Conservation (phyloP, 75 land plant genomes). For the Selaginella tamariscina region DNA sequence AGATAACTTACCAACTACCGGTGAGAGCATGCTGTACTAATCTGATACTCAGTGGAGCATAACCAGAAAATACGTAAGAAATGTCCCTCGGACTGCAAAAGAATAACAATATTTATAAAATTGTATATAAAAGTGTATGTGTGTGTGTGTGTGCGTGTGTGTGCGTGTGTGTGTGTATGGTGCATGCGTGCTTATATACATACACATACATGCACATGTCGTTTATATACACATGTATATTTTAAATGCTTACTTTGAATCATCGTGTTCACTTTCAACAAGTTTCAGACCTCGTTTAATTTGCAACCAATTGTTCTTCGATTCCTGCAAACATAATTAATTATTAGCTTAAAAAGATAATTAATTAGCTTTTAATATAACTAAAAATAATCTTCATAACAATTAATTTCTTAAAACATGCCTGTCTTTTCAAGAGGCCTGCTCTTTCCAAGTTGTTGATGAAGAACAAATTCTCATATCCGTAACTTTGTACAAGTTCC, state of each 20-base stretch:
- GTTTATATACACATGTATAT: not conserved
- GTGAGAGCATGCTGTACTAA: constrained; percentile 77
- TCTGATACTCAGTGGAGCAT: constrained; percentile 92
- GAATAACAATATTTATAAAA: not conserved
- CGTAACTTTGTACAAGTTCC: constrained; percentile 91
- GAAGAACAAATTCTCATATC: constrained; percentile 79
- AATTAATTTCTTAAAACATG: constrained; percentile 7
- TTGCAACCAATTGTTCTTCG: constrained; percentile 64
- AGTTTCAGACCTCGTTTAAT: constrained; percentile 55
- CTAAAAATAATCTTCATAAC: too few species aligned
- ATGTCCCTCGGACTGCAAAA: constrained; percentile 76
- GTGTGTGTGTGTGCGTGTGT: constrained; percentile 10
- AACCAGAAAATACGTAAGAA: constrained; percentile 91
- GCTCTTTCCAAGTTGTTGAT: constrained; percentile 80
- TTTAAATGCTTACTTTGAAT: constrained; percentile 50
- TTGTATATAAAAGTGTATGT: not conserved
- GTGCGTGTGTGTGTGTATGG: not conserved
- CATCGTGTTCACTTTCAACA: constrained; percentile 68
- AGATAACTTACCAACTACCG: constrained; percentile 62
- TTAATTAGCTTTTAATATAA: too few species aligned
- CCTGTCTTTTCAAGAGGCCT: constrained; percentile 81
- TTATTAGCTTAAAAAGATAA: too few species aligned
- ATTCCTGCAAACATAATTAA: constrained; percentile 69
- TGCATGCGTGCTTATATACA: too few species aligned
- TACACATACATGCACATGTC: not conserved